Base-by-base conservation (phyloP, 225 moss, liverwort and hornwort genomes). In the Thuidium tamariscinum region DNA sequence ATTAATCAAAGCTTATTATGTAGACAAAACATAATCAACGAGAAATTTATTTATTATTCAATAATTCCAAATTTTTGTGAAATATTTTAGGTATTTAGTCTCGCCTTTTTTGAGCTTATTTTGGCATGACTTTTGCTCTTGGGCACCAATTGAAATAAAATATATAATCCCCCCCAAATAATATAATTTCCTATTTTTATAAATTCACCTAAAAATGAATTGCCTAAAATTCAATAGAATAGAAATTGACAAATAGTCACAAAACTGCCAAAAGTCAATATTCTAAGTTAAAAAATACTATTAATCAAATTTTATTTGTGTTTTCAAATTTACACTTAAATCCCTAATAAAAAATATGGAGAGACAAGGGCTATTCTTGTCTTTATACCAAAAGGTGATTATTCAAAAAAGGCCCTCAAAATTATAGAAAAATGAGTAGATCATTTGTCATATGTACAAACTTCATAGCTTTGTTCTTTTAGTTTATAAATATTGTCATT, bases 341-440 rank as follows among this genome's bases (percentile, higher is more conserved):
- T 44, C 29, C 2, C 10, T 29, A 27, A 16, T 44, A 42, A 0
- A 5, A 41, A 26, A 0, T 0, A 42, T 9, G 3, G 5, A 2
- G 20, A 0, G 10, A 11, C 0, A 9, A 9, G 5, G 70, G 5
- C 0, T 44, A 44, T 71, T 29, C 5, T 44, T 27, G 16, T 29
- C 13, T 0, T 17, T 44, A 44, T 6, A 10, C 2, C 16, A 2
- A 16, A 71, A 44, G 2, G 17, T 29, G 10, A 29, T 71, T 71
- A 46, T 44, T 29, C 3, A 17, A 71, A 29, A 9, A 42, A 3
- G 16, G 0, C 2, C 44, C 0, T 44, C 7, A 8, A 27, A 1
- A 44, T 16, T 44, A 3, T 10, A 17, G 10, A 3, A 11, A 29
- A 46, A 46, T 72, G 0, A 29, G 29, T 29, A 0, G 44, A 44